phyloP scores from a whole-genome alignment of 306 rosid species.

The Rosa lucieae region DNA sequence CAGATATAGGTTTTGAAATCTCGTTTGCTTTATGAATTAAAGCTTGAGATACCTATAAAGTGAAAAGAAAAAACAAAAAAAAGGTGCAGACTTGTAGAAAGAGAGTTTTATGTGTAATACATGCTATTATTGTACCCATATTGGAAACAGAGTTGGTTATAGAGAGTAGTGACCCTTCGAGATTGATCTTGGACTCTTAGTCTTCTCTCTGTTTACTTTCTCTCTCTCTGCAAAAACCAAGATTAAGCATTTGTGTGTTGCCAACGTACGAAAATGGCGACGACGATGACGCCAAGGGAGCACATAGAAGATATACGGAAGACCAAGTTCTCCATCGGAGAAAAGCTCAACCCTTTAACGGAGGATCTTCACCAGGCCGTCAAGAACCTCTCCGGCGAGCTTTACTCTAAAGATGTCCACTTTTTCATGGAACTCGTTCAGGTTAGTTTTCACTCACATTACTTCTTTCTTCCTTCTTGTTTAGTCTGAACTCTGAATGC shows the following conservation, averaged over 20 bases:
- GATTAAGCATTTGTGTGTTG: neutral
- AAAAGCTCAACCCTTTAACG: slow-evolving; percentile 31
- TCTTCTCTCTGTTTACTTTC: neutral
- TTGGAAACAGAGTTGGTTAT: neutral
- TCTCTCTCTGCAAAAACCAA: neutral
- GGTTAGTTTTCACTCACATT: slow-evolving; percentile 26
- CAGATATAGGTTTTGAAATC: no score
- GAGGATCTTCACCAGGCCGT: slow-evolving; percentile 56
- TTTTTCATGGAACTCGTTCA: slow-evolving; percentile 78
- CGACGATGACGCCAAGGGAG: slow-evolving; percentile 23
- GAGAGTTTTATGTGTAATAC: no score
- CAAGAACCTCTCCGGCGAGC: slow-evolving; percentile 53
- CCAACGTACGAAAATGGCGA: slow-evolving; percentile 20
- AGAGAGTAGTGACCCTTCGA: neutral
- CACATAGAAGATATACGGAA: slow-evolving; percentile 53
- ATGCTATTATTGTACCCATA: neutral
- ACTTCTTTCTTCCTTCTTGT: neutral
- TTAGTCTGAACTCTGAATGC: neutral
- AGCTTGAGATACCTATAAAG: no score
- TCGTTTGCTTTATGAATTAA: no score
- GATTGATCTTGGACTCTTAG: neutral
- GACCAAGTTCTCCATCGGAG: slow-evolving; percentile 56
- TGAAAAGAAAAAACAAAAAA: no score
- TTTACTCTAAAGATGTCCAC: slow-evolving; percentile 62
- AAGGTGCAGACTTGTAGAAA: no score